These are phyloP conservation scores for Neofusicoccum laricinum DNA, from an alignment of 2,329 filamentous ascomycete genomes.

Conservation along the genomic window DNA sequence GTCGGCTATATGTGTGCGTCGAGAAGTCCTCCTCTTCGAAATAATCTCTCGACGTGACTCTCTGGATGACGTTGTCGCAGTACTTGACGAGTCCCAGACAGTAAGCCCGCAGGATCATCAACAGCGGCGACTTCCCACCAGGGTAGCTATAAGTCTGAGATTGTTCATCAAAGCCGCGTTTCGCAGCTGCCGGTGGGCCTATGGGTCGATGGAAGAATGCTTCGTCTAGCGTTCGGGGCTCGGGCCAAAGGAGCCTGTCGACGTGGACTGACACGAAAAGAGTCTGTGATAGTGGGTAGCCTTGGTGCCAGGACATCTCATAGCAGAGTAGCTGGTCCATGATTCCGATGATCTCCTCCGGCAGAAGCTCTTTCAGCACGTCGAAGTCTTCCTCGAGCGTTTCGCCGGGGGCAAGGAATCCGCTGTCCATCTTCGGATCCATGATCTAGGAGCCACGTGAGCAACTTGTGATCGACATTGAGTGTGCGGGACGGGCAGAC, in stretches of 20 bases:
- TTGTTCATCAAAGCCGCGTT: slow-evolving; percentile 23
- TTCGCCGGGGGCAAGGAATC: slow-evolving; percentile 73
- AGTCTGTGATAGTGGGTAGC: slow-evolving; percentile 93
- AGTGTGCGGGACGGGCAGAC: slow-evolving; percentile 25
- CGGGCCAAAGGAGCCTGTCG: slow-evolving; percentile 73
- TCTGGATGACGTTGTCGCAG: slow-evolving; percentile 73
- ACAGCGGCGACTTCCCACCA: slow-evolving; percentile 26
- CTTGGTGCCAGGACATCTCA: slow-evolving; percentile 96
- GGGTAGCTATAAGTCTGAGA: slow-evolving; percentile 39
- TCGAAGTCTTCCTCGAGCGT: slow-evolving; percentile 83
- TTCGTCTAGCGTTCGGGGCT: slow-evolving; percentile 61
- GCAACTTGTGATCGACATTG: neutral
- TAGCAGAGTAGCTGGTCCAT: slow-evolving; percentile 90
- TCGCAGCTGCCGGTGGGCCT: slow-evolving; percentile 21
- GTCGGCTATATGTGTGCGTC: slow-evolving; percentile 82
- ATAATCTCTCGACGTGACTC: slow-evolving; percentile 78
- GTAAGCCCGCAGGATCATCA: slow-evolving; percentile 74
- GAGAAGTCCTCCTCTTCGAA: slow-evolving; percentile 99
- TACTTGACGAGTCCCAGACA: slow-evolving; percentile 81
- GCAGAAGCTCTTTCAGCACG: slow-evolving; percentile 62
- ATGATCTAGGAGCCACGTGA: slow-evolving; percentile 67
- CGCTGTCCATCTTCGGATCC: slow-evolving; percentile 99
- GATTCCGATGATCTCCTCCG: slow-evolving; percentile 82
- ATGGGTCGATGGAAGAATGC: slow-evolving; percentile 56
- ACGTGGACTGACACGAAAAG: slow-evolving; percentile 91